Conservation (phyloP, 768 basidiomycete species). For the Amanita subjunquillea region DNA sequence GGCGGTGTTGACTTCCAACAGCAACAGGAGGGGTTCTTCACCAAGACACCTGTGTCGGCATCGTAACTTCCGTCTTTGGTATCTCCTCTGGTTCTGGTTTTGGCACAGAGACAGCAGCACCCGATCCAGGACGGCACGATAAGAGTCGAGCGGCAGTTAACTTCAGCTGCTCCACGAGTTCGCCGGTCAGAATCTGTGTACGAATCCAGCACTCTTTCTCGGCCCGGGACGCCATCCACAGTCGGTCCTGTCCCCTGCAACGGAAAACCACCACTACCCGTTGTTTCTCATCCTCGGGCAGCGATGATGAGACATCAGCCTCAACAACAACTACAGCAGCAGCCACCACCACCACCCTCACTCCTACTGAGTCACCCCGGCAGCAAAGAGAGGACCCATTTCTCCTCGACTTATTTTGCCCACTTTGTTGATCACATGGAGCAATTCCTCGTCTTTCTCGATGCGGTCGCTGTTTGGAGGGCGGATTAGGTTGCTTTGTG, state of each 20-base stretch:
- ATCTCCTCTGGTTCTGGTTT: slow-evolving; percentile 16
- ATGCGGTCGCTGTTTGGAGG: slow-evolving; percentile 64
- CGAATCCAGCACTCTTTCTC: background rate
- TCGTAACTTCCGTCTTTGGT: slow-evolving; percentile 75
- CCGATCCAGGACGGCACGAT: background rate
- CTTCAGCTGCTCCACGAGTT: too few species aligned
- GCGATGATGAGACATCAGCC: background rate
- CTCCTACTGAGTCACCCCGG: slow-evolving; percentile 9
- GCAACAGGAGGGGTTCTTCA: too few species aligned
- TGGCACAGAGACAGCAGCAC: too few species aligned
- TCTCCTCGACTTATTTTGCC: slow-evolving; percentile 87
- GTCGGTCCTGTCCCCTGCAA: background rate
- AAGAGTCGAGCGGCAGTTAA: background rate
- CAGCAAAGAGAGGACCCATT: slow-evolving; percentile 40
- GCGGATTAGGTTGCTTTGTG: slow-evolving; percentile 78
- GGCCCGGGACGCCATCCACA: slow-evolving; percentile 1
- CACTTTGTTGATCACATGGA: slow-evolving; percentile 87
- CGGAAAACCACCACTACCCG: background rate
- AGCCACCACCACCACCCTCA: background rate
- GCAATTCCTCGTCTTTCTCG: slow-evolving; percentile 81
- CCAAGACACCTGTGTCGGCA: slow-evolving; percentile 13
- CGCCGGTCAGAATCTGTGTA: background rate
- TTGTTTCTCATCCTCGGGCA: background rate
- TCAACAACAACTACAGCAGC: too few species aligned
- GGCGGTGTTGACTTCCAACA: too few species aligned